These are phyloP conservation scores for Rhizopogon hawkerae DNA, from an alignment of 1,284 basidiomycete species.

Conservation along the genomic window DNA sequence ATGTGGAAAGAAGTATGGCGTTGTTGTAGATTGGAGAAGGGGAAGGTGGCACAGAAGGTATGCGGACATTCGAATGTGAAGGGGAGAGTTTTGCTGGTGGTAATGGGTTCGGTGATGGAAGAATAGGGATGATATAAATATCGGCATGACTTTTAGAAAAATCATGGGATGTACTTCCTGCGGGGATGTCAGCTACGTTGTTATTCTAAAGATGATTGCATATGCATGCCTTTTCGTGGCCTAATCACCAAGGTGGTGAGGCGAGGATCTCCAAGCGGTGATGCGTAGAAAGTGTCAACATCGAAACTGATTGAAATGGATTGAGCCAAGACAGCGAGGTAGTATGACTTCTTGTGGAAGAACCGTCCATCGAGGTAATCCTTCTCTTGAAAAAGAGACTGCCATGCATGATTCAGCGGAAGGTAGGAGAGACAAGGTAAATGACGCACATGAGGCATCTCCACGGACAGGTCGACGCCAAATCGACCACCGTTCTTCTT, in stretches of 20 bases:
- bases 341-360: slow-evolving; percentile 91
- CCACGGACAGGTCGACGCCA: slow-evolving; percentile 74
- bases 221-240: slow-evolving; percentile 43
- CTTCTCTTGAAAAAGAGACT: slow-evolving; percentile 87
- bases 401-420: slow-evolving; percentile 10
- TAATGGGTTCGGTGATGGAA: slow-evolving; percentile 54
- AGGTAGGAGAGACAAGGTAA: not conserved
- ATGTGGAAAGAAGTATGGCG: slow-evolving; percentile 58
- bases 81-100: slow-evolving; percentile 66
- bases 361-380: slow-evolving; percentile 88
- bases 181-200: slow-evolving; percentile 7
- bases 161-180: slow-evolving; percentile 48
- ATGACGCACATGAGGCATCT: slow-evolving; percentile 74
- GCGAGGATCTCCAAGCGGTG: slow-evolving; percentile 56
- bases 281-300: slow-evolving; percentile 56
- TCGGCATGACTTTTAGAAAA: slow-evolving; percentile 64
- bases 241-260: slow-evolving; percentile 59
- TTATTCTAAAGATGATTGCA: slow-evolving; percentile 15
- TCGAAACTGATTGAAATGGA: slow-evolving; percentile 45
- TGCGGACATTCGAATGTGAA: slow-evolving; percentile 62
- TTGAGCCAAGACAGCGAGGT: slow-evolving; percentile 74
- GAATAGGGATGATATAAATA: slow-evolving; percentile 68
- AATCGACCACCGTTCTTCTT: slow-evolving; percentile 57
- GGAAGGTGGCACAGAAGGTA: slow-evolving; percentile 16
- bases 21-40: slow-evolving; percentile 79